Conservation (phyloP, 768 basidiomycete species). For the Galerina marginata region DNA sequence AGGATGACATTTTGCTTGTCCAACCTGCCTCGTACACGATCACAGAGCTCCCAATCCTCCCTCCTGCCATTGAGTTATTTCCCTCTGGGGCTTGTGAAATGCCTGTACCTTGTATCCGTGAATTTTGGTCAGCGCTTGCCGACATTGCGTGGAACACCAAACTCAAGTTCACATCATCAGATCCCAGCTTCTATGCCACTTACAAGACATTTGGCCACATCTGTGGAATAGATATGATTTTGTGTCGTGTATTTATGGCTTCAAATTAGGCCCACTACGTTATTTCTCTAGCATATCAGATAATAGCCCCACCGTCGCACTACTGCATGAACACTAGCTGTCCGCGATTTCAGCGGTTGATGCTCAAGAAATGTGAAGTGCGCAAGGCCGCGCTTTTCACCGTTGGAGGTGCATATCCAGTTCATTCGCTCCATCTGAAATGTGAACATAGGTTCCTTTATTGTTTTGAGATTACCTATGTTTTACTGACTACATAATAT, state of each 20-base stretch:
- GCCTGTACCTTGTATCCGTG: too few relatives aligned
- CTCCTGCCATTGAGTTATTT: conserved; percentile 3
- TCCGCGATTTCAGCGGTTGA: too few relatives aligned
- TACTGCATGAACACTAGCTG: background rate
- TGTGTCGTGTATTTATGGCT: background rate
- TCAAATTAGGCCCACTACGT: background rate
- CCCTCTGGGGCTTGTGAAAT: conserved; percentile 4
- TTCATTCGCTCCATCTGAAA: too few relatives aligned
- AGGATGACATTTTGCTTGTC: conserved; percentile 9
- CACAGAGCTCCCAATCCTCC: background rate
- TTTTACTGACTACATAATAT: too few relatives aligned
- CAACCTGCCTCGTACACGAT: background rate
- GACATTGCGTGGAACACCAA: background rate
- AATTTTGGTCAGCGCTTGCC: too few relatives aligned
- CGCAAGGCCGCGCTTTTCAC: too few relatives aligned
- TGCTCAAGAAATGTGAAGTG: too few relatives aligned
- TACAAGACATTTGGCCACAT: conserved; percentile 1
- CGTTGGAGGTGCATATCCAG: too few relatives aligned
- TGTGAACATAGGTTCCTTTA: too few relatives aligned
- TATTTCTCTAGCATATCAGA: background rate
- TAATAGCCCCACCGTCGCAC: background rate
- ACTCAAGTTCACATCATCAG: background rate
- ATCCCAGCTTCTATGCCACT: background rate
- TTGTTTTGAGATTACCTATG: too few relatives aligned
- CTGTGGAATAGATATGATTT: background rate